Evolutionary conservation across 2,329 filamentous ascomycete genomes (phyloP).

Genomic region (Chrysoporthe puriensis): DNA sequence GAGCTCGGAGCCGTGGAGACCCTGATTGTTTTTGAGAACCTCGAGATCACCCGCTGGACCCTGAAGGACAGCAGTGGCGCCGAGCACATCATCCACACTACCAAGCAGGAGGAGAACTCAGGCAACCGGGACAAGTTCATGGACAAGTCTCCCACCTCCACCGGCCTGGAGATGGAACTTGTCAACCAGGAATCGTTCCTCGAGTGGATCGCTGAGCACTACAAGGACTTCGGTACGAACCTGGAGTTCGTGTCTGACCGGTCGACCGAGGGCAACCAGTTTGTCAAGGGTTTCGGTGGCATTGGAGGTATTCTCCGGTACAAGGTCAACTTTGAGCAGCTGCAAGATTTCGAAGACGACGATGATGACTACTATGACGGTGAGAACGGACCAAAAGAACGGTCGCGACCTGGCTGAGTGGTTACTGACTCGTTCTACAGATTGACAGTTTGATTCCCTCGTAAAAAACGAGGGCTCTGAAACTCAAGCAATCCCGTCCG

Average conservation of each 20-base stretch:
- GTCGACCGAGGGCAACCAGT: slow-evolving; percentile 98
- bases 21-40: slow-evolving; percentile 95
- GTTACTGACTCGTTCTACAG: slow-evolving; percentile 41
- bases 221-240: slow-evolving; percentile 94
- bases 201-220: slow-evolving; percentile 99
- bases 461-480: slow-evolving; percentile 78
- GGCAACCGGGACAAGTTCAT: slow-evolving; percentile 79
- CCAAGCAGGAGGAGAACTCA: slow-evolving; percentile 76
- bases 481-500: slow-evolving; percentile 61
- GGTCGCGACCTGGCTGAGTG: not conserved
- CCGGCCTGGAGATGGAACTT: slow-evolving; percentile 96
- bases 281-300: slow-evolving; percentile 98
- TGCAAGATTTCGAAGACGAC: slow-evolving; percentile 87
- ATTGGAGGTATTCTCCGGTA: slow-evolving; percentile 97
- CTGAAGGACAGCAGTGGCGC: slow-evolving; percentile 77
- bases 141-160: slow-evolving; percentile 72
- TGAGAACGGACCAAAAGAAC: slow-evolving; percentile 35
- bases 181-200: slow-evolving; percentile 87
- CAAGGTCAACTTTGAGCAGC: slow-evolving; percentile 99
- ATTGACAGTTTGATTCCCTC: slow-evolving; percentile 93
- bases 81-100: slow-evolving; percentile 82
- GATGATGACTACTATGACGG: slow-evolving; percentile 90
- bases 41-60: slow-evolving; percentile 90
- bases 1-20: slow-evolving; percentile 94
- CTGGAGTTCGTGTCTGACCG: slow-evolving; percentile 98